phyloP scores from a whole-genome alignment of 2,329 filamentous ascomycete species.

The Cladobotryum protrusum region DNA sequence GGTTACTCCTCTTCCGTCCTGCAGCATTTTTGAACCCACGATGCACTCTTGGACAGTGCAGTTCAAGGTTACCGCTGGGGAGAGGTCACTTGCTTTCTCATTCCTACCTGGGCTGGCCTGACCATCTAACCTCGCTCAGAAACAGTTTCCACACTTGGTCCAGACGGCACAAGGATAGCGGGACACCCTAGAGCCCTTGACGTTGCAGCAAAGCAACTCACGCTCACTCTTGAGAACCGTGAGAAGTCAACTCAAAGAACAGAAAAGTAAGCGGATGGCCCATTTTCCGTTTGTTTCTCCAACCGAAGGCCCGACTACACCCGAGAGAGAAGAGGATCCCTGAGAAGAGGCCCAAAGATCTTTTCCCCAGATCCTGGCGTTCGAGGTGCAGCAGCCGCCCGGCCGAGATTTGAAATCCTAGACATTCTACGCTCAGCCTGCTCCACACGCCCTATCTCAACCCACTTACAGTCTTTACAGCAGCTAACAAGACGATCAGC shows the following conservation, averaged over 20 bases:
- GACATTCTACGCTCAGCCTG: slow-evolving; percentile 7
- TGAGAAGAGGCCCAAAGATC: background rate
- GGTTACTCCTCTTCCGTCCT: background rate
- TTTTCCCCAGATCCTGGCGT: background rate
- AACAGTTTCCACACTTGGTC: background rate
- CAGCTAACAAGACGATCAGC: background rate
- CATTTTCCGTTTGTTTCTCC: background rate
- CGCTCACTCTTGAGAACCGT: background rate
- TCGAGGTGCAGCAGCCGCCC: background rate
- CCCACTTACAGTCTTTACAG: background rate
- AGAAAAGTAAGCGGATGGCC: too few relatives aligned
- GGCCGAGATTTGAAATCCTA: background rate
- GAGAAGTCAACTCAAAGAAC: too few relatives aligned
- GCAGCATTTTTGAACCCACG: background rate
- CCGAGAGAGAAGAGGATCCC: background rate
- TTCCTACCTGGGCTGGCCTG: background rate
- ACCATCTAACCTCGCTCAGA: background rate
- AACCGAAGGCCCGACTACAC: background rate
- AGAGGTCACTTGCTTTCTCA: background rate
- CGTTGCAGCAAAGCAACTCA: slow-evolving; percentile 3
- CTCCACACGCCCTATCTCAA: slow-evolving; percentile 6
- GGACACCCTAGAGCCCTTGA: slow-evolving; percentile 1
- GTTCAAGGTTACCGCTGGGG: too few relatives aligned
- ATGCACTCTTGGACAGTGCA: too few relatives aligned
- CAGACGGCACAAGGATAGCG: background rate